phyloP scores from a whole-genome alignment of 306 rosid species.

The Begonia fuchsioides region DNA sequence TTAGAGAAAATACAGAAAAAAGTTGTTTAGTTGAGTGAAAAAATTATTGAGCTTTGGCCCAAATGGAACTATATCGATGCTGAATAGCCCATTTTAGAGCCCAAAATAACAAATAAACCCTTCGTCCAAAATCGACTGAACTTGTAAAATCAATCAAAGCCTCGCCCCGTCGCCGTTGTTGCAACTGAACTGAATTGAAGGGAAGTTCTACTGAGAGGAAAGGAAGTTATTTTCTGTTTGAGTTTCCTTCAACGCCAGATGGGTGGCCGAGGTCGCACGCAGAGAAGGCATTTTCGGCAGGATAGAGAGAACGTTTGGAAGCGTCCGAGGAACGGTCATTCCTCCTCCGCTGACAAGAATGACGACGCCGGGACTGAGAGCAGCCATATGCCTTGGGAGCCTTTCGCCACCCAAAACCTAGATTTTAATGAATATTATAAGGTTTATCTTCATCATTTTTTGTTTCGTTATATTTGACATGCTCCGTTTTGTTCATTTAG shows the following conservation, averaged over 20 bases:
- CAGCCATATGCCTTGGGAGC: conserved; percentile 38
- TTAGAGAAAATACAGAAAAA: no score
- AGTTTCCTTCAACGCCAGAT: background rate
- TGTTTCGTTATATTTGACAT: background rate
- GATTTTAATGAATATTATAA: conserved; percentile 63
- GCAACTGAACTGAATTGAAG: no score
- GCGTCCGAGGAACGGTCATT: conserved; percentile 54
- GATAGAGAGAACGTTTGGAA: conserved; percentile 89
- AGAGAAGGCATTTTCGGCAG: conserved; percentile 67
- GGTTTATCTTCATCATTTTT: conserved; percentile 12
- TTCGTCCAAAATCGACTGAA: no score
- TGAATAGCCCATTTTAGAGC: no score
- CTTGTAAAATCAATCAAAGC: no score
- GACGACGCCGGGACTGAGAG: conserved; percentile 7
- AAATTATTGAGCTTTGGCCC: no score
- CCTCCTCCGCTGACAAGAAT: conserved; percentile 13
- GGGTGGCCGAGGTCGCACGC: conserved; percentile 69
- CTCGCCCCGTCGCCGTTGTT: no score
- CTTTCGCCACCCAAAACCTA: conserved; percentile 50
- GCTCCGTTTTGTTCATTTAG: background rate
- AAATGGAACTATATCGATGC: no score
- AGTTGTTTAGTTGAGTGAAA: no score
- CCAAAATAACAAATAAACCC: no score
- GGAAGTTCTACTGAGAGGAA: no score
- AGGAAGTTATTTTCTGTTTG: no score